Percentiles rank a stretch among this genome's conserved stretches.
phyloP scores from a whole-genome alignment of 768 basidiomycete genomes.

The Auriscalpium microsporum region DNA sequence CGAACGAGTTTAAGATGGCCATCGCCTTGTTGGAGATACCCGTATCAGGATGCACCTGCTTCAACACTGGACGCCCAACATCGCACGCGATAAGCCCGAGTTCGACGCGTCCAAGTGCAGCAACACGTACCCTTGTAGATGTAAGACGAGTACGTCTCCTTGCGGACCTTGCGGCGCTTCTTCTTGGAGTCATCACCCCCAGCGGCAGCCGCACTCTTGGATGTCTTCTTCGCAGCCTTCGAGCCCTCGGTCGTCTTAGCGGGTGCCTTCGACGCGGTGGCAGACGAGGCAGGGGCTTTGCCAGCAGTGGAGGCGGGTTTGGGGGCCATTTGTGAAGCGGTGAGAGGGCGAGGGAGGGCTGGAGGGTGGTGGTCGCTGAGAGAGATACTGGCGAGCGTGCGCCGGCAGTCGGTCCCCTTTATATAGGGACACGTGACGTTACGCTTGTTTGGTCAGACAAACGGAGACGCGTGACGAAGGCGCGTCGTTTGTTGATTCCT shows the following conservation, averaged over 20 bases:
- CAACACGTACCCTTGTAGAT: constrained; percentile 71
- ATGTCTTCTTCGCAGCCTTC: constrained; percentile 78
- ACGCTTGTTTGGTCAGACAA: constrained; percentile 26
- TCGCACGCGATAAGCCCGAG: background rate
- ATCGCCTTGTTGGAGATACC: constrained; percentile 99
- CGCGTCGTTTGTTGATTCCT: constrained; percentile 31
- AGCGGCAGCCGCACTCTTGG: constrained; percentile 49
- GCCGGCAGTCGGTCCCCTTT: constrained; percentile 21
- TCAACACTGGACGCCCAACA: constrained; percentile 53
- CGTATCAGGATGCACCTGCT: constrained; percentile 97
- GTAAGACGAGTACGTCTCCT: constrained; percentile 92
- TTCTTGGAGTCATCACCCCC: constrained; percentile 66
- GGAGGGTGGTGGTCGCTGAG: background rate
- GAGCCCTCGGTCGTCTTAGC: constrained; percentile 52
- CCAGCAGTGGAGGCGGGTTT: constrained; percentile 81
- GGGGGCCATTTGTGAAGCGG: constrained; percentile 40
- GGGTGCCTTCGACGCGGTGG: constrained; percentile 59
- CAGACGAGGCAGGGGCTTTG: constrained; percentile 59
- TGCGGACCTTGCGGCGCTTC: constrained; percentile 77
- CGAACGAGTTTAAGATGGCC: constrained; percentile 94
- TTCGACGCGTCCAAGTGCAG: background rate
- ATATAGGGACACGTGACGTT: constrained; percentile 28
- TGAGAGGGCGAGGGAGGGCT: constrained; percentile 3
- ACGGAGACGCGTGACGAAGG: constrained; percentile 4
- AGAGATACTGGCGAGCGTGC: constrained; percentile 14